These are phyloP conservation scores for Heterobasidion occidentale DNA, from an alignment of 1,284 basidiomycete species.

Conservation along the genomic window DNA sequence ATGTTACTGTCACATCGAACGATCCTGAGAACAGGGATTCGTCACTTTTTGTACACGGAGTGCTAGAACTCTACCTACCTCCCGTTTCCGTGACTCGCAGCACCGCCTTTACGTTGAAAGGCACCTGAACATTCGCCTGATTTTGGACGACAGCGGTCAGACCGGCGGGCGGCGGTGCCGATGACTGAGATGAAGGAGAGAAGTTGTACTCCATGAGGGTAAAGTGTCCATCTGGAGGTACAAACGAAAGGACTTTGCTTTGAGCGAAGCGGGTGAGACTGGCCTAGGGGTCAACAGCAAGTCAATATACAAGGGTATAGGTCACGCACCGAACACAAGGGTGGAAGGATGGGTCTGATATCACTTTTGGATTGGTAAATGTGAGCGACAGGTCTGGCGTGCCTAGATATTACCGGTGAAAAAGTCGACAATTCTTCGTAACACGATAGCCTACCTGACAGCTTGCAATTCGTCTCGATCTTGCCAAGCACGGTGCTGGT, in stretches of 20 bases:
- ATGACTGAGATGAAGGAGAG: conserved; percentile 26
- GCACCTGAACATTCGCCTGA: conserved; percentile 45
- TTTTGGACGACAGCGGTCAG: conserved; percentile 25
- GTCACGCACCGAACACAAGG: conserved; percentile 75
- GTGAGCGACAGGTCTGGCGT: conserved; percentile 83
- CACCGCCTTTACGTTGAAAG: conserved; percentile 55
- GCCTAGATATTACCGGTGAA: conserved; percentile 34
- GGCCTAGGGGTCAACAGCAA: conserved; percentile 1
- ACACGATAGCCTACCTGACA: conserved; percentile 53
- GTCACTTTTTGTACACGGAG: not conserved
- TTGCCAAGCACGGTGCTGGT: conserved; percentile 73
- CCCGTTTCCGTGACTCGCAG: conserved; percentile 56
- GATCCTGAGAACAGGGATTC: conserved; percentile 39
- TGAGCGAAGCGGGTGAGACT: conserved; percentile 79
- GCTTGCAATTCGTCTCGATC: conserved; percentile 73
- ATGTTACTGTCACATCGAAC: conserved; percentile 66
- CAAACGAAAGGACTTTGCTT: conserved; percentile 80
- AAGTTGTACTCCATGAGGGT: conserved; percentile 82
- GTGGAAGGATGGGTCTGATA: conserved; percentile 83
- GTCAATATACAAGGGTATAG: not conserved
- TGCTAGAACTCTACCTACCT: conserved; percentile 33
- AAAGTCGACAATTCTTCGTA: not conserved
- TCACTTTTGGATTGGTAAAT: conserved; percentile 70
- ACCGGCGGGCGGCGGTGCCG: conserved; percentile 9
- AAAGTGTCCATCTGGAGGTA: conserved; percentile 93